Conservation (phyloP, 1,139 yeast species). For the Taphrina confusa region DNA sequence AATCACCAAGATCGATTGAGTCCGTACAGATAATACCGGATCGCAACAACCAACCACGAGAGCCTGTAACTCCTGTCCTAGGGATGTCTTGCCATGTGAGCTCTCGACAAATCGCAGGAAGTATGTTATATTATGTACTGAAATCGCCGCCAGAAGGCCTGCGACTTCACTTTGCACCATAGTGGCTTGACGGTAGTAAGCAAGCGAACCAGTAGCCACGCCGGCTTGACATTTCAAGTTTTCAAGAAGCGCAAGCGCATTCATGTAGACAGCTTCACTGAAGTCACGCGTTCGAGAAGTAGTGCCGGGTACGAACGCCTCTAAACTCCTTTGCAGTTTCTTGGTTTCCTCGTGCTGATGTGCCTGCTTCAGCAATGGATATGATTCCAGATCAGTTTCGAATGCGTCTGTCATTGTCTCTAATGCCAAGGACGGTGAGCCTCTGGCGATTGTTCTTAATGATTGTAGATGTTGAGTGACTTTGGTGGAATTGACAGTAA, state of each 20-base stretch:
- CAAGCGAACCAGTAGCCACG: constrained; percentile 69
- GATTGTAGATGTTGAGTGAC: constrained; percentile 54
- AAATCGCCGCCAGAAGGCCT: constrained; percentile 65
- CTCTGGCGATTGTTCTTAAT: constrained; percentile 74
- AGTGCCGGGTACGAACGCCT: constrained; percentile 22
- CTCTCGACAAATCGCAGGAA: constrained; percentile 49
- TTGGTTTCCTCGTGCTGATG: constrained; percentile 79
- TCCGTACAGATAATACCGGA: constrained; percentile 72
- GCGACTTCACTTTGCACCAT: constrained; percentile 72
- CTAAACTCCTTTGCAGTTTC: constrained; percentile 44
- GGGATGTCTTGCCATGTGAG: constrained; percentile 47
- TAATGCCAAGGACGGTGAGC: constrained; percentile 89
- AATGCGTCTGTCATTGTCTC: constrained; percentile 82
- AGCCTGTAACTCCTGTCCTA: constrained; percentile 63
- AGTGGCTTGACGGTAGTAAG: constrained; percentile 85
- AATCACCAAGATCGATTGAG: constrained; percentile 77
- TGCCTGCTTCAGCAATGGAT: constrained; percentile 86
- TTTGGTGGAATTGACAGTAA: constrained; percentile 61
- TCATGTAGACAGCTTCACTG: constrained; percentile 82
- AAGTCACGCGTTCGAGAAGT: constrained; percentile 60
- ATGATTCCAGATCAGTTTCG: constrained; percentile 88
- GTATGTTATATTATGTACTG: constrained; percentile 61
- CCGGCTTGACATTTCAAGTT: constrained; percentile 77
- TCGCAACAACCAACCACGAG: constrained; percentile 75
- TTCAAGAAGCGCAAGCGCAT: constrained; percentile 80